These are phyloP conservation scores for Pontederia paniculata DNA, from an alignment of 176 grass and related monocot species.

Conservation along the genomic window DNA sequence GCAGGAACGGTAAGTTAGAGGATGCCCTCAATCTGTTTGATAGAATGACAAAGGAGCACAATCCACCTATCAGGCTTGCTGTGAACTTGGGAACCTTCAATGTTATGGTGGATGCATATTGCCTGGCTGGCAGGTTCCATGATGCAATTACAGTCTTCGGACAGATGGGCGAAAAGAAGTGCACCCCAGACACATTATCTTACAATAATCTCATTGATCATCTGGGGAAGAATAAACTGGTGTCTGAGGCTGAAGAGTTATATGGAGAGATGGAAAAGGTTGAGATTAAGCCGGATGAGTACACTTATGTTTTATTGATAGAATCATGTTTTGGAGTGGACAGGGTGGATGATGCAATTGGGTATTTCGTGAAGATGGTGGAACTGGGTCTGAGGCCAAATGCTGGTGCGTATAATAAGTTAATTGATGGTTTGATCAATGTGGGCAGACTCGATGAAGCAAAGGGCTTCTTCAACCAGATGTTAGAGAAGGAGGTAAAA, in stretches of 20 bases:
- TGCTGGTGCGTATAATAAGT: slow-evolving; percentile 39
- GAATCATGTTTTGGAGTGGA: slow-evolving; percentile 46
- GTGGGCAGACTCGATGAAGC: slow-evolving; percentile 40
- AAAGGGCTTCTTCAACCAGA: slow-evolving; percentile 46
- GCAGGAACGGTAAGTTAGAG: slow-evolving; percentile 49
- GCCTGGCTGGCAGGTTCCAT: slow-evolving; percentile 37
- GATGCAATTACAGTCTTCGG: slow-evolving; percentile 45
- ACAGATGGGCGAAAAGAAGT: slow-evolving; percentile 54
- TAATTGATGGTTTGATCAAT: slow-evolving; percentile 30
- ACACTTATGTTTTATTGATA: slow-evolving; percentile 49
- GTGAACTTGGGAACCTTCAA: slow-evolving; percentile 59
- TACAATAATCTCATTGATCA: slow-evolving; percentile 79
- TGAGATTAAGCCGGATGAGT: slow-evolving; percentile 30
- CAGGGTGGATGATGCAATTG: slow-evolving; percentile 40
- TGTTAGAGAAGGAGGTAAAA: slow-evolving; percentile 40
- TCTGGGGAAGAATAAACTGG: slow-evolving; percentile 28
- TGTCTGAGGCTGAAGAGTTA: slow-evolving; percentile 35
- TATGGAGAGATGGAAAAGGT: slow-evolving; percentile 40
- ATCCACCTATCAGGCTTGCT: slow-evolving; percentile 38
- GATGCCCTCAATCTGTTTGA: slow-evolving; percentile 58
- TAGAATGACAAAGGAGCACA: slow-evolving; percentile 62
- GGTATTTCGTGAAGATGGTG: slow-evolving; percentile 58
- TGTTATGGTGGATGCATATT: slow-evolving; percentile 70
- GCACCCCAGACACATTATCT: slow-evolving; percentile 32
- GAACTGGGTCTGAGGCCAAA: slow-evolving; percentile 56